phyloP scores from a whole-genome alignment of 2,329 filamentous ascomycete genomes.

The Epicoccum sorghinum region DNA sequence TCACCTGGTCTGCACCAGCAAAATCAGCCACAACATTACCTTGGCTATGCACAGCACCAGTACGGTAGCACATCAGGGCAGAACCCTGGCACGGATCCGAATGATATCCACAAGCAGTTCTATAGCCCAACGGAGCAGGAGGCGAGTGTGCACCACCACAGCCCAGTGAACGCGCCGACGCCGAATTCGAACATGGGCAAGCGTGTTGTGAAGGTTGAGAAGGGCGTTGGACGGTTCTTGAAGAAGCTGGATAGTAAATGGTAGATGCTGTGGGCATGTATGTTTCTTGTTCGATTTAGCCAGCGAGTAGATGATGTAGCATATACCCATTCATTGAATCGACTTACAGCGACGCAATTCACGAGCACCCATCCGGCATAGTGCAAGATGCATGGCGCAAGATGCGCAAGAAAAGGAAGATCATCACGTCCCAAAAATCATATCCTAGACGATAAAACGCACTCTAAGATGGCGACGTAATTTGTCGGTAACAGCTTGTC shows the following conservation, averaged over 20 bases:
- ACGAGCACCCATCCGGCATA: too few species aligned
- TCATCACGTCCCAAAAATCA: too few species aligned
- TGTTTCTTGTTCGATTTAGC: slow-evolving; percentile 1
- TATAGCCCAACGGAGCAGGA: slow-evolving; percentile 73
- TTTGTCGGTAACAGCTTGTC: too few species aligned
- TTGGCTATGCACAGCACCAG: slow-evolving; percentile 64
- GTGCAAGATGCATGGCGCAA: too few species aligned
- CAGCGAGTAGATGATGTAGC: not conserved
- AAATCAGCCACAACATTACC: slow-evolving; percentile 46
- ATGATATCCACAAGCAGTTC: slow-evolving; percentile 69
- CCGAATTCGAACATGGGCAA: slow-evolving; percentile 65
- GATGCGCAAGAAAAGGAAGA: too few species aligned
- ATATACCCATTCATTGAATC: slow-evolving; percentile 12
- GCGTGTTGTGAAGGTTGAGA: slow-evolving; percentile 70
- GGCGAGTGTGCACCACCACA: slow-evolving; percentile 36
- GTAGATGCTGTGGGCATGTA: slow-evolving; percentile 8
- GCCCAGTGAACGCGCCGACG: slow-evolving; percentile 18
- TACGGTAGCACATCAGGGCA: slow-evolving; percentile 47
- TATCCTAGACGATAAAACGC: too few species aligned
- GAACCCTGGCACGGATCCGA: slow-evolving; percentile 48
- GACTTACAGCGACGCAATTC: too few species aligned
- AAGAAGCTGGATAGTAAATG: slow-evolving; percentile 81
- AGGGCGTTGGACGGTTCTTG: slow-evolving; percentile 72
- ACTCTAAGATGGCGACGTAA: too few species aligned
- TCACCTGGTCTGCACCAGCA: slow-evolving; percentile 50